Base-by-base conservation (phyloP, 148 eudicot genomes). In the Rhododendron williamsianum region DNA sequence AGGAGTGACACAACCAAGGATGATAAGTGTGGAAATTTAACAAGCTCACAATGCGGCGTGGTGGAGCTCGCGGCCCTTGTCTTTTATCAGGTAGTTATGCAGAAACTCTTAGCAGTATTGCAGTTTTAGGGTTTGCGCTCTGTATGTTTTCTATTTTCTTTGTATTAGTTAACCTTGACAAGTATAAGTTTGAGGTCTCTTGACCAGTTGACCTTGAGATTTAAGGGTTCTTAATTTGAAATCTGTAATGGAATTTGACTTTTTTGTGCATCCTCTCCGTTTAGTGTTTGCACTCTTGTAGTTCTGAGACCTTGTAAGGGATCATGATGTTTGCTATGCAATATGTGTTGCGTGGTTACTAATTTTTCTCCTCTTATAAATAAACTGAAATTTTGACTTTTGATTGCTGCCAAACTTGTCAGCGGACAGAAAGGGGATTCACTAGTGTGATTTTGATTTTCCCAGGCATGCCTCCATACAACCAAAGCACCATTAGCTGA, bases 41-140 rank as follows among this genome's bases (percentile, higher is more conserved):
- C 95, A 76, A 92, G 86, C 89, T 93, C 97, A 83, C 93, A 94
- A 81, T 90, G 87, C 80, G 88, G 90, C 81, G 71, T 93, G 86
- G 83, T 93, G 92, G 98, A 97, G 90, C 96, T 97, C 89, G 92
- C 96, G 9, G 96, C 99, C 43, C 90, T 94, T 86, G 96, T 95
- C 85, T 91, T 97, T 76, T 93, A 90, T 86, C 93, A 95, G 98
- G 99, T 96, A 92, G 56, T 84, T 82, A 69, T 30, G 79, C 36
- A 51, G 80, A 72, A 9, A 69, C 13, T 86, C 16, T 25, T 43
- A 7, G 30, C 18, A 58, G 82, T 45, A 46, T 74, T 76, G 30
- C 30, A 45, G 46, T 81, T 41, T 9, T 74, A 25, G 15, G 41
- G 67, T 72, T 45, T 52, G 77, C 15, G 33, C 49, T 67, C 45